Conservation (phyloP, 108 stramenopile genomes). For the Bacterosira constricta region DNA sequence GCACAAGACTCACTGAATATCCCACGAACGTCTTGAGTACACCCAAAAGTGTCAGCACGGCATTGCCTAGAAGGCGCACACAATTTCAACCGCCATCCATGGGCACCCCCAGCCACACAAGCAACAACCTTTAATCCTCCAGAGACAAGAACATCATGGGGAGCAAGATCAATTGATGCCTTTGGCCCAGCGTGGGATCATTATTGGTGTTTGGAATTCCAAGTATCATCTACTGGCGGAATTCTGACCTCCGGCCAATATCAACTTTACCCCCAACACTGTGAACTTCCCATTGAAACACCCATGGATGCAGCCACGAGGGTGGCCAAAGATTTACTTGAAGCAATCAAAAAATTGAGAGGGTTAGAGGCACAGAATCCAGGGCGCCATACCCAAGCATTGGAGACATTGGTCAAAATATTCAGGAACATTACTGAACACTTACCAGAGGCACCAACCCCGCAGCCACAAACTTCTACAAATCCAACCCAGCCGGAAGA, state of each 20-base stretch:
- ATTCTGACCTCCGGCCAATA: slow-evolving; percentile 33
- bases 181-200: slow-evolving; percentile 53
- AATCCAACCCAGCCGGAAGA: no score
- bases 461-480: no score
- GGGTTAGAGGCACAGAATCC: neutral
- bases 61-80: slow-evolving; percentile 19
- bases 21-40: slow-evolving; percentile 26
- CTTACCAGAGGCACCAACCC: no score
- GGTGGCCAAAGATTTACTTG: neutral
- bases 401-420: no score
- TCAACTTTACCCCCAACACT: slow-evolving; percentile 39
- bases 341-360: neutral
- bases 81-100: neutral
- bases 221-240: slow-evolving; percentile 23
- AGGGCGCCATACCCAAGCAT: neutral
- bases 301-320: neutral
- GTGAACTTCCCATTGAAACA: neutral
- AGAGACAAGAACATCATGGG: slow-evolving; percentile 30
- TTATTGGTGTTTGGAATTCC: slow-evolving; percentile 47
- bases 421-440: no score
- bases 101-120: slow-evolving; percentile 8
- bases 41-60: slow-evolving; percentile 32
- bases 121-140: slow-evolving; percentile 20
- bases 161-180: slow-evolving; percentile 29
- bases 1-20: slow-evolving; percentile 37